phyloP scores from a whole-genome alignment of 495 filamentous ascomycete genomes.

The Physcia stellaris region DNA sequence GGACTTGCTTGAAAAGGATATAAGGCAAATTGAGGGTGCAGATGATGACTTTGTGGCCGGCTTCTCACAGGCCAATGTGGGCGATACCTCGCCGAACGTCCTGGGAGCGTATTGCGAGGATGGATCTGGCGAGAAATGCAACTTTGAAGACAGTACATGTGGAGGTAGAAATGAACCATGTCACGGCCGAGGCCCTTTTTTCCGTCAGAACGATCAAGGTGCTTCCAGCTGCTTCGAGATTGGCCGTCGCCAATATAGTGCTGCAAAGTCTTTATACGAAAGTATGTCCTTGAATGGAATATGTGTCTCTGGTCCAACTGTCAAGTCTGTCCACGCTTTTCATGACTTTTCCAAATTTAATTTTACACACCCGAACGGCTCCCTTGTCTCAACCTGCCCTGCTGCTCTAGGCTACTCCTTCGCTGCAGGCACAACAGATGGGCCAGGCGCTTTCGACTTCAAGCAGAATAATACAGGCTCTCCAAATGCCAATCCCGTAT shows the following conservation, averaged over 20 bases:
- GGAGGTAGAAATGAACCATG: conserved; percentile 61
- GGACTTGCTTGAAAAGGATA: conserved; percentile 65
- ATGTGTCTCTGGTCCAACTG: conserved; percentile 39
- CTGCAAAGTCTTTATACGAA: conserved; percentile 48
- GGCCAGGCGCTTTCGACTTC: conserved; percentile 88
- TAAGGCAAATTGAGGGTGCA: conserved; percentile 35
- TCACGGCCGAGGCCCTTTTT: conserved; percentile 76
- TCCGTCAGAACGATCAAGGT: conserved; percentile 52
- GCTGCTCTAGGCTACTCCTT: conserved; percentile 93
- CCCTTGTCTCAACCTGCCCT: conserved; percentile 59
- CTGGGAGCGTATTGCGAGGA: conserved; percentile 75
- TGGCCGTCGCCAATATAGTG: conserved; percentile 49
- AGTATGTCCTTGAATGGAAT: conserved; percentile 33
- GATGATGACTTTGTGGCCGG: conserved; percentile 74
- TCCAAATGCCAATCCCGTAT: conserved; percentile 70
- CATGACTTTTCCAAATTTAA: conserved; percentile 61
- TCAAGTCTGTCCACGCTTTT: conserved; percentile 62
- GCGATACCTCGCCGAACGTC: conserved; percentile 83
- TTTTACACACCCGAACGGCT: conserved; percentile 66
- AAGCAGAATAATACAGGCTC: conserved; percentile 67
- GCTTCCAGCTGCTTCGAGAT: conserved; percentile 65
- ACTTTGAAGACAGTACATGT: conserved; percentile 70
- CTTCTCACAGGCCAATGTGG: conserved; percentile 90
- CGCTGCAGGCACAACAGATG: conserved; percentile 87
- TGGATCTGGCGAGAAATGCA: conserved; percentile 49